Base-by-base conservation (phyloP, 1,139 yeast species). In the Kodamaea sp. region DNA sequence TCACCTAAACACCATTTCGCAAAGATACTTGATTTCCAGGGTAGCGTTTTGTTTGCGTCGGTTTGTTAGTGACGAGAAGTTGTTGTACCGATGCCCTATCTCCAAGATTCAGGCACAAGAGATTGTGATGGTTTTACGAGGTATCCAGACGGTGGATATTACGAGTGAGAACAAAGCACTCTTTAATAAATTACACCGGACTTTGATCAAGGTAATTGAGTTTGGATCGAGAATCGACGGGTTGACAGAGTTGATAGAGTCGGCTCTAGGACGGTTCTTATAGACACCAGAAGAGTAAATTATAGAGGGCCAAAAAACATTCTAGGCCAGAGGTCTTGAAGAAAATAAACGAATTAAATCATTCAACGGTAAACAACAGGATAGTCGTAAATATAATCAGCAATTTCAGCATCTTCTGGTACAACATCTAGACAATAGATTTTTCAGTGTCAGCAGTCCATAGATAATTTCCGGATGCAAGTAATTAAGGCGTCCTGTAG, bases 31-130 rank as follows among this genome's bases (percentile, higher is more conserved):
- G 18, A 41, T 60, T 4, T 45, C 57, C 8, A 43, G 76, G 19
- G 51, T 59, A 22, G 56, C 67, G 3, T 63, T 67, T 41, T 43
- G 63, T 10, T 42, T 70, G 15, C 50, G 73, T 31, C 46, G 73
- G 35, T 58, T 63, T 29, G 50, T 68, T 13, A 65, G 64, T 28
- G 73, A 67, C 34, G 51, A 50, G 31, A 51, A 46, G 38, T 54
- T 68, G 21, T 43, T 58, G 10, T 49, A 50, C 29, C 51, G 48
- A 28, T 51, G 60, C 29, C 75, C 76, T 2, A 43, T 67, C 11
- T 58, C 70, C n/a, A 55, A 53, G 31, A 47, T 66, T 7, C 73
- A 68, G 40, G 57, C 57, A 34, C 53, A 55, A 21, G 76, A 70
- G 44, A 35, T 67, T 19, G 25, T 39, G 22, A 34, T 53, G 1